Evolutionary conservation across 2,329 filamentous ascomycete genomes (phyloP), one percentile per base, ranked within the genome.

Genomic region (Venturia nashicola): DNA sequence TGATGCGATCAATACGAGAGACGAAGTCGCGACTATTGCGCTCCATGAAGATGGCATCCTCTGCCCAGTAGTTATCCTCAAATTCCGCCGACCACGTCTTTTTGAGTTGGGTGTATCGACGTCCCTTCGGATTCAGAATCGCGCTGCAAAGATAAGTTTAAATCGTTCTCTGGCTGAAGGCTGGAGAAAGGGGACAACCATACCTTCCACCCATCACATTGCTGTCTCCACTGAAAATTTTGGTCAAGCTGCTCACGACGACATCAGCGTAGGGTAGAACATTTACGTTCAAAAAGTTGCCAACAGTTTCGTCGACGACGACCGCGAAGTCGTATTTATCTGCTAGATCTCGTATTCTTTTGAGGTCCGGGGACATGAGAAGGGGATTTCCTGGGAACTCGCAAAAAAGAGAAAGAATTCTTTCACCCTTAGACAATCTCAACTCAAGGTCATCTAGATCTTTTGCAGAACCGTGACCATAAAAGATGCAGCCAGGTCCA

Each of bases 321-420:
- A 97, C 86, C 27, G 86, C 88, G 73, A 99, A 97, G 71, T 89
- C 88, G 75, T 91, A 96, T 67, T 84, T 80, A 72, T 96, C 86
- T 1, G 93, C 92, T 34, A 99, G 78, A 18, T 76, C 73, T 44
- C 89, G 86, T 65, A 99, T 93, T n/a, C 92, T 86, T 66, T 79
- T 77, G 23, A 99, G 82, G 74, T 99, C 87, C 0, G 93, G 93
- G 32, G 90, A 90, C 62, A 85, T 87, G 46, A 99, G 80, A 16
- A 97, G 82, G 5, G 94, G 94, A 71, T 99, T 99, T 42, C 90
- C 88, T 0, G 94, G 94, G 67, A 97, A 97, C 73, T 99, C 94
- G 74, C 91, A 96, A 75, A 97, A 97, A 3, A 99, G 80, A 0
- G 84, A 89, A 5, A 96, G 81, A 71, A 88, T 93, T 59, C 82